These are phyloP conservation scores for Amoebophrya sp. DNA, from an alignment of 169 alveolate genomes.

Conservation along the genomic window DNA sequence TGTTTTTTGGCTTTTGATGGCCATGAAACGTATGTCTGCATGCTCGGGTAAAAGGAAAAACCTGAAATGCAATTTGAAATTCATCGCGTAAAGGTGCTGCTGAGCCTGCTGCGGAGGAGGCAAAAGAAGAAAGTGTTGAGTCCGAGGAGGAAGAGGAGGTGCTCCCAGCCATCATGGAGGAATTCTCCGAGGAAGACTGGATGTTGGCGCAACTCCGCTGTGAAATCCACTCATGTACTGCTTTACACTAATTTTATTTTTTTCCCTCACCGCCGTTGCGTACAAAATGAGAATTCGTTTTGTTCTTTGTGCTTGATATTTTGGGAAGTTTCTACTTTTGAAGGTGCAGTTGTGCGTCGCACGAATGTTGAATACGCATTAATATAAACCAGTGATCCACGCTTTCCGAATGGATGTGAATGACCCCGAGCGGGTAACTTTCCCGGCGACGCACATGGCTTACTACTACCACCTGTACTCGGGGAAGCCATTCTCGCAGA, in stretches of 20 bases:
- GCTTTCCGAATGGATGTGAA: neutral
- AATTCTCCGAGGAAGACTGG: neutral
- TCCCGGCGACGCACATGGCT: neutral
- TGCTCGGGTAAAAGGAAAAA: too few relatives aligned
- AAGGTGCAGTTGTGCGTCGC: too few relatives aligned
- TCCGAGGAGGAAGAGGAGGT: neutral
- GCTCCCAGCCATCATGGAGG: neutral
- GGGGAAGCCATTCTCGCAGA: neutral
- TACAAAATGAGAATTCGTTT: too few relatives aligned
- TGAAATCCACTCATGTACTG: neutral
- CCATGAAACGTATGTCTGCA: too few relatives aligned
- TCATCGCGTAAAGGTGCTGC: too few relatives aligned
- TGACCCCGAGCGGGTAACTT: neutral
- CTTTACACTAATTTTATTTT: neutral
- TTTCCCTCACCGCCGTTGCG: too few relatives aligned
- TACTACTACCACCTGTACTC: slow-evolving; percentile 1
- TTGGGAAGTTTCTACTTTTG: too few relatives aligned
- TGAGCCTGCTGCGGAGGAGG: neutral
- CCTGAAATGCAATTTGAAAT: too few relatives aligned
- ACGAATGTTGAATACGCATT: too few relatives aligned
- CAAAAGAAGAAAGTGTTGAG: neutral
- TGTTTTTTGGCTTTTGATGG: too few relatives aligned
- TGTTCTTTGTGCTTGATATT: too few relatives aligned
- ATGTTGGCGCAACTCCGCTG: neutral
- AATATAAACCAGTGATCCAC: slow-evolving; percentile 14